Evolutionary conservation across 768 basidiomycete species (phyloP).

Genomic region (Tephrocybe sp.): DNA sequence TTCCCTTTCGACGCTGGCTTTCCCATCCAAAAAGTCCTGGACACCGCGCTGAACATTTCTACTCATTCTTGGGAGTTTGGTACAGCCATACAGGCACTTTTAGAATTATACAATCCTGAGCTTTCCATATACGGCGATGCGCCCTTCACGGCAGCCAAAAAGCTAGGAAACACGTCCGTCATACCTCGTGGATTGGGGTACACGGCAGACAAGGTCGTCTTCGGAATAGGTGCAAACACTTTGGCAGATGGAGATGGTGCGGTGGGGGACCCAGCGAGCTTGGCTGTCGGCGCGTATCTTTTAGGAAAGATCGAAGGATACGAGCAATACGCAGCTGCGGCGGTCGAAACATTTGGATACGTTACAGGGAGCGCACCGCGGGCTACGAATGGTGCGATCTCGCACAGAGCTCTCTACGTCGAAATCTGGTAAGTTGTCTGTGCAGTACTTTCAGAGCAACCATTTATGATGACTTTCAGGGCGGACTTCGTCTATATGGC

Average conservation of each 20-base stretch:
- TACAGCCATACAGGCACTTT: conserved; percentile 9
- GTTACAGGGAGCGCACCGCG: conserved; percentile 41
- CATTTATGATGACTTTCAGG: conserved; percentile 26
- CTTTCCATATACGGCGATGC: conserved; percentile 6
- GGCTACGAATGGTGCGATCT: conserved; percentile 49
- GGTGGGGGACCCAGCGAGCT: conserved; percentile 56
- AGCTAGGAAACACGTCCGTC: neutral
- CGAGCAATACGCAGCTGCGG: conserved; percentile 35
- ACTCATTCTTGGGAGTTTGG: conserved; percentile 14
- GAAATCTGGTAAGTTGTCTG: conserved; percentile 47
- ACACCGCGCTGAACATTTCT: conserved; percentile 8
- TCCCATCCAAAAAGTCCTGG: conserved; percentile 4
- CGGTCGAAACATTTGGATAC: conserved; percentile 40
- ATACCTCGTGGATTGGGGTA: conserved; percentile 10
- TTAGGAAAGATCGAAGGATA: conserved; percentile 30
- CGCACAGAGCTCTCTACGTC: conserved; percentile 40
- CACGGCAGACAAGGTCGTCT: conserved; percentile 6
- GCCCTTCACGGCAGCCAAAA: conserved; percentile 2
- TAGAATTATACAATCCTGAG: conserved; percentile 12
- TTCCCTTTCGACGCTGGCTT: conserved; percentile 7
- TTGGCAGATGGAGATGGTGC: conserved; percentile 43
- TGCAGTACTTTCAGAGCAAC: neutral
- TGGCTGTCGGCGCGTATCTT: conserved; percentile 43
- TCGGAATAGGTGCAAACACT: conserved; percentile 22
- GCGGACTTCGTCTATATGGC: conserved; percentile 58